Percentiles rank a stretch among this genome's conserved stretches.
Evolutionary conservation across 305 asterid species (phyloP).

Genomic region (Fraxinus floribunda): DNA sequence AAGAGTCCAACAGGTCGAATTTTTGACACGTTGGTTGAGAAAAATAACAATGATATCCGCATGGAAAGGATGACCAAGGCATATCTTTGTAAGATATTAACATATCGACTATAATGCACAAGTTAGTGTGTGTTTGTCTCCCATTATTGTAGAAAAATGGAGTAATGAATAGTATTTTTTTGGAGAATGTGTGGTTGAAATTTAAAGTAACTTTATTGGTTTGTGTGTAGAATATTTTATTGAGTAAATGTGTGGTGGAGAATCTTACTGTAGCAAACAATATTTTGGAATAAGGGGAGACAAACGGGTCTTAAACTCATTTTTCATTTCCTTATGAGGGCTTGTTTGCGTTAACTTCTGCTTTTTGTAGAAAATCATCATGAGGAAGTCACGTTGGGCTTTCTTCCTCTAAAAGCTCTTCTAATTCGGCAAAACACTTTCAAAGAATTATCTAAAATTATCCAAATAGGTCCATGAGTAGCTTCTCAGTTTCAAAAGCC

Average conservation of each 20-base stretch:
- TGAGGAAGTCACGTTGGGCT: background rate
- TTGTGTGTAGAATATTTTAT: too few relatives aligned
- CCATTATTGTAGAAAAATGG: too few relatives aligned
- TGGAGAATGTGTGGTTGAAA: too few relatives aligned
- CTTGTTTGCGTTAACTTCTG: background rate
- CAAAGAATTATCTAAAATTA: background rate
- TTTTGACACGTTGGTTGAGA: background rate
- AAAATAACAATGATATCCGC: background rate
- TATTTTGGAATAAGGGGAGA: too few relatives aligned
- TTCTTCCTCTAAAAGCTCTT: background rate
- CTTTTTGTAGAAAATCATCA: background rate
- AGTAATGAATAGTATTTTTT: too few relatives aligned
- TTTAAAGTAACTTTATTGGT: too few relatives aligned
- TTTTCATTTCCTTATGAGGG: background rate
- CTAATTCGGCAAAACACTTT: background rate
- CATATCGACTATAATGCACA: background rate
- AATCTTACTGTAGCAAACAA: too few relatives aligned
- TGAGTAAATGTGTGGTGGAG: too few relatives aligned
- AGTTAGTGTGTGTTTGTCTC: too few relatives aligned
- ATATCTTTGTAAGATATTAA: background rate
- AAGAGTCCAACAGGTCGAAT: background rate
- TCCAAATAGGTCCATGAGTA: background rate
- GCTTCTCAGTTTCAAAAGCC: background rate
- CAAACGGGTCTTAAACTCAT: background rate
- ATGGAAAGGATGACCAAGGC: background rate